These are phyloP conservation scores for Acanthamoeba culbertsoni DNA, from an alignment of 208 protist species.

Conservation along the genomic window DNA sequence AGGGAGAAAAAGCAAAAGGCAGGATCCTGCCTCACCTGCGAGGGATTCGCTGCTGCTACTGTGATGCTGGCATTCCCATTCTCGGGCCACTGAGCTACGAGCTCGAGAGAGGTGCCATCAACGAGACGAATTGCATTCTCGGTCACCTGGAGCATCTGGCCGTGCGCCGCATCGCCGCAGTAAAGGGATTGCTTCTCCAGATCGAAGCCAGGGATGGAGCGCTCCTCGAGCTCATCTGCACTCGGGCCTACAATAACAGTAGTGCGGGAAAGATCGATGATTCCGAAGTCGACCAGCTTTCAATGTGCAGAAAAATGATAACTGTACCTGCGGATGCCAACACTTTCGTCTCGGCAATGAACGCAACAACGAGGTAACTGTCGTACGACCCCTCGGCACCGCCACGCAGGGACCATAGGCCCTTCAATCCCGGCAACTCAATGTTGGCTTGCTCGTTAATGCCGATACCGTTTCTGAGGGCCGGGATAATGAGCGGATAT, in stretches of 20 bases:
- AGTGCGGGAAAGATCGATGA: neutral
- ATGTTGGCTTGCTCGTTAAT: conserved; percentile 83
- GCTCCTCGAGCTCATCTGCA: conserved; percentile 78
- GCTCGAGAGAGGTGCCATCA: neutral
- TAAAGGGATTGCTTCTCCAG: conserved; percentile 66
- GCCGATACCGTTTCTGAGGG: conserved; percentile 82
- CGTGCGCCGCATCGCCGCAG: conserved; percentile 69
- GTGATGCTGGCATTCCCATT: conserved; percentile 55
- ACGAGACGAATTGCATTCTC: neutral
- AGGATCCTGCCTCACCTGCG: conserved; percentile 60
- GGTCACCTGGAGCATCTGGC: conserved; percentile 53
- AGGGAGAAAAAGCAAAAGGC: neutral
- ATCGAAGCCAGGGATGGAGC: conserved; percentile 76
- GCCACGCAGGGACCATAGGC: conserved; percentile 76
- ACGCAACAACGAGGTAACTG: conserved; percentile 78
- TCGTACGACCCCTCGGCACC: conserved; percentile 9
- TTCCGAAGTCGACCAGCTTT: too few relatives aligned
- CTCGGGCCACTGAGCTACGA: neutral
- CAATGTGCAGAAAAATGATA: neutral
- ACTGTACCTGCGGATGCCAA: conserved; percentile 67
- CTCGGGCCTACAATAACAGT: neutral
- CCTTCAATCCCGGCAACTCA: conserved; percentile 83
- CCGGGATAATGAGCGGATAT: too few relatives aligned
- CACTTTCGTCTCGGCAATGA: conserved; percentile 80
- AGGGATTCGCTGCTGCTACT: conserved; percentile 66